Evolutionary conservation across 495 filamentous ascomycete genomes (phyloP).

Genomic region (Gamarada debralockiae): DNA sequence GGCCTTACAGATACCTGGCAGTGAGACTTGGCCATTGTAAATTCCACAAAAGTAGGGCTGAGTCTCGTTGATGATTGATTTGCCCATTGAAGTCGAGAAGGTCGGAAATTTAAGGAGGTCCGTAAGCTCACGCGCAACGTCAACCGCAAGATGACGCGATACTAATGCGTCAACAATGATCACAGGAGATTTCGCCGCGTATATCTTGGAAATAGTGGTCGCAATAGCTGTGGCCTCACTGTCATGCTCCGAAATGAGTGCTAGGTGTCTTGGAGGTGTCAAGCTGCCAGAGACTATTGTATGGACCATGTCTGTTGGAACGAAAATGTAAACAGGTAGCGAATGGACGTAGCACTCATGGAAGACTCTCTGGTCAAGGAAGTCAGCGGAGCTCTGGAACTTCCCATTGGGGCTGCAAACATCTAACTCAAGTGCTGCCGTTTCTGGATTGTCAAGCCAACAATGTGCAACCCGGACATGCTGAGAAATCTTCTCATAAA

Average conservation of each 20-base stretch:
- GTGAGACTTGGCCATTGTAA: constrained; percentile 45
- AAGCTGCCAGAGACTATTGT: background rate
- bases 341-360: no score
- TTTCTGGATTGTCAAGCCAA: no score
- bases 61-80: constrained; percentile 30
- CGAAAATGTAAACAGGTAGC: constrained; percentile 24
- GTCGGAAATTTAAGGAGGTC: constrained; percentile 19
- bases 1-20: constrained; percentile 55
- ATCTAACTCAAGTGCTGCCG: background rate
- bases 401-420: background rate
- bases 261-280: no score
- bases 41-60: constrained; percentile 27
- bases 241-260: background rate
- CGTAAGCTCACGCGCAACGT: background rate
- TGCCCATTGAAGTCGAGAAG: constrained; percentile 31
- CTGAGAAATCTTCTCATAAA: no score
- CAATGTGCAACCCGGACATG: no score
- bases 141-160: background rate
- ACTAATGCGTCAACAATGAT: background rate
- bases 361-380: no score
- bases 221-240: background rate
- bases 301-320: background rate
- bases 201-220: background rate
- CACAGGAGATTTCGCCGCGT: background rate
- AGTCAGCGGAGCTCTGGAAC: no score